Evolutionary conservation across 2,329 filamentous ascomycete genomes (phyloP).

Genomic region (Talaromyces sp.): DNA sequence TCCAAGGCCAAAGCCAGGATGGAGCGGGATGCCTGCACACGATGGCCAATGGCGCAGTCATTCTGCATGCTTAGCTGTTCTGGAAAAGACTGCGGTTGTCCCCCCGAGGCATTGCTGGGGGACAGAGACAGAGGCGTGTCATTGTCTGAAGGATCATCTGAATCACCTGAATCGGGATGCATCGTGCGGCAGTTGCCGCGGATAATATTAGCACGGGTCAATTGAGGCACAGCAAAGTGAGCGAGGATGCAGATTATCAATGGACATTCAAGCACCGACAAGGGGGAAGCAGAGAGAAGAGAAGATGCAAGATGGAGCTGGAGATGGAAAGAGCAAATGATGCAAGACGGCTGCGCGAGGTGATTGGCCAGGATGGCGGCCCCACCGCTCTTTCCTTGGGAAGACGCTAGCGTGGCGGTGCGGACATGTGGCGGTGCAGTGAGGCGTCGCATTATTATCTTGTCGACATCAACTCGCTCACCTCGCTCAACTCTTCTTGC

Average conservation of each 20-base stretch:
- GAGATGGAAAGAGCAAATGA: not conserved
- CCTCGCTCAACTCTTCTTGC: too few relatives aligned
- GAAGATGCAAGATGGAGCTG: not conserved
- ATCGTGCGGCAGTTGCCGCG: constrained; percentile 6
- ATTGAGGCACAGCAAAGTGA: not conserved
- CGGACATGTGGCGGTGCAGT: not conserved
- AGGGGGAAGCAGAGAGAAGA: not conserved
- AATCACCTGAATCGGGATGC: constrained; percentile 31
- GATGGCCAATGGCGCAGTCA: constrained; percentile 37
- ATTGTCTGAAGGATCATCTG: constrained; percentile 28
- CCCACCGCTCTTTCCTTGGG: not conserved
- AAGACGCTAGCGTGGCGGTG: not conserved
- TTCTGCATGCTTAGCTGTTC: constrained; percentile 16
- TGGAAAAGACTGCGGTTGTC: not conserved
- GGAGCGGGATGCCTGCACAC: constrained; percentile 36
- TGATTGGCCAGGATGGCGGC: not conserved
- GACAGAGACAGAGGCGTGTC: constrained; percentile 30
- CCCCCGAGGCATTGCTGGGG: constrained; percentile 20
- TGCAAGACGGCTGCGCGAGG: not conserved
- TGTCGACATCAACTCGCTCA: too few relatives aligned
- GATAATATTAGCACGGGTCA: not conserved
- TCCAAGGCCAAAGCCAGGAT: constrained; percentile 74
- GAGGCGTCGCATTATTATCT: not conserved
- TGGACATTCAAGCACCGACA: not conserved
- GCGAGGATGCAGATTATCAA: not conserved